These are phyloP conservation scores for Leccinum subgranulosum DNA, from an alignment of 768 basidiomycete genomes.

Conservation along the genomic window DNA sequence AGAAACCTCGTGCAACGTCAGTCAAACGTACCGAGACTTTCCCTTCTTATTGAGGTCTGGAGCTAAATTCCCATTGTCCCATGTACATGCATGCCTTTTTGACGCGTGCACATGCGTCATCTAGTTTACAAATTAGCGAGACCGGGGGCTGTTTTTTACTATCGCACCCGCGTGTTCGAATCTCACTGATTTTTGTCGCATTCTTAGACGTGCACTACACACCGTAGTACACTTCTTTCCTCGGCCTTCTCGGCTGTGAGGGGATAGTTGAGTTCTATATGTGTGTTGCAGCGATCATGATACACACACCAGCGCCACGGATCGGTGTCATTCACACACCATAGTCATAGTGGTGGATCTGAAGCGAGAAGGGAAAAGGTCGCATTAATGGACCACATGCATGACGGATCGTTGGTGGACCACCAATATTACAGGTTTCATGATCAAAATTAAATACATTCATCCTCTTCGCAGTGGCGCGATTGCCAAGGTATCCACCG, in stretches of 20 bases:
- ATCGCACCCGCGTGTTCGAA: background rate
- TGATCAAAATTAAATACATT: background rate
- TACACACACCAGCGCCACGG: background rate
- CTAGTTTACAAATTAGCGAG: background rate
- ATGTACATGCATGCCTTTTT: background rate
- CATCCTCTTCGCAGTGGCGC: background rate
- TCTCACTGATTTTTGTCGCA: background rate
- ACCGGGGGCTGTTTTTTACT: background rate
- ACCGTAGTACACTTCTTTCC: background rate
- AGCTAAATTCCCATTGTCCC: no score
- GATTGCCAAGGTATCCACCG: background rate
- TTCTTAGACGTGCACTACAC: background rate
- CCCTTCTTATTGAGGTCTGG: background rate
- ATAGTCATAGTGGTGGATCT: background rate
- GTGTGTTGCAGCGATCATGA: background rate
- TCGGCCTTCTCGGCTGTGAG: background rate
- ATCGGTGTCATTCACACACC: background rate
- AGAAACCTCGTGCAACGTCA: background rate
- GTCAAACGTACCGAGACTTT: no score
- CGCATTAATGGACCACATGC: background rate
- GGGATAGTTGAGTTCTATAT: background rate
- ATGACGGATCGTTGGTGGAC: background rate
- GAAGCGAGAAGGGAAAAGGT: background rate
- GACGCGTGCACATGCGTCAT: background rate
- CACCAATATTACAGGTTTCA: background rate